Percentiles rank a stretch among this genome's conserved stretches.
phyloP scores from a whole-genome alignment of 2,329 filamentous ascomycete species.

The Colletotrichum acutatum region DNA sequence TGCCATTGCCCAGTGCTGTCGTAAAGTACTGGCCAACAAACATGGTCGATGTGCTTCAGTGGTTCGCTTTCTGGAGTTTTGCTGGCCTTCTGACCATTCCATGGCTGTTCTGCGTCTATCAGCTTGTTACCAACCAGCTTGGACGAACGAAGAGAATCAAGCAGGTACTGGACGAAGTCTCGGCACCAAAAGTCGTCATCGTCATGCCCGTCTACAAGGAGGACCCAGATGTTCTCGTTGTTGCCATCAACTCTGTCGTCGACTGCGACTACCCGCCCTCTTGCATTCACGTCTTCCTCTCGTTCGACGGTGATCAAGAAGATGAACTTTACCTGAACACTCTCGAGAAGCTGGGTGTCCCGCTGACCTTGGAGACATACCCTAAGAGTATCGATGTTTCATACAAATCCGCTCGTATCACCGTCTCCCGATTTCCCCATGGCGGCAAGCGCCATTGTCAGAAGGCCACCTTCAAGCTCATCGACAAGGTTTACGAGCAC shows the following conservation, averaged over 20 bases:
- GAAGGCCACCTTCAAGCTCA: conserved; percentile 91
- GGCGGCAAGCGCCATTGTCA: conserved; percentile 95
- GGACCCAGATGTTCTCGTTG: conserved; percentile 83
- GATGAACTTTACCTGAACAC: conserved; percentile 91
- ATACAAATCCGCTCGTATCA: conserved; percentile 85
- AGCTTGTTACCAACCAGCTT: conserved; percentile 87
- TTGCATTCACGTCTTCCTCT: conserved; percentile 94
- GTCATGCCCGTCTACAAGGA: conserved; percentile 99
- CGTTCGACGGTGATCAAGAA: conserved; percentile 90
- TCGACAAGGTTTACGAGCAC: conserved; percentile 89
- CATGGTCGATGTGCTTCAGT: conserved; percentile 82
- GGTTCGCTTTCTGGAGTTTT: conserved; percentile 97
- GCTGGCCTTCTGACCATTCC: conserved; percentile 86
- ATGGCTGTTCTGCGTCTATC: conserved; percentile 93
- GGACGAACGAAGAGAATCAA: conserved; percentile 86
- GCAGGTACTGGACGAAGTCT: conserved; percentile 83
- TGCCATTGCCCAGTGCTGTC: conserved; percentile 81
- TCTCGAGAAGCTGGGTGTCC: conserved; percentile 85
- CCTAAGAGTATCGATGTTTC: conserved; percentile 91
- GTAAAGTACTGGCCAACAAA: conserved; percentile 76
- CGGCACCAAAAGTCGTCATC: conserved; percentile 92
- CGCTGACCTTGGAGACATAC: conserved; percentile 79
- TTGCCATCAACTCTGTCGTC: conserved; percentile 90
- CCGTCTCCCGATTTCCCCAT: conserved; percentile 90
- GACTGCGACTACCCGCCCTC: conserved; percentile 93